Base-by-base conservation (phyloP, 1,284 basidiomycete species). In the Naganishia cerealis region DNA sequence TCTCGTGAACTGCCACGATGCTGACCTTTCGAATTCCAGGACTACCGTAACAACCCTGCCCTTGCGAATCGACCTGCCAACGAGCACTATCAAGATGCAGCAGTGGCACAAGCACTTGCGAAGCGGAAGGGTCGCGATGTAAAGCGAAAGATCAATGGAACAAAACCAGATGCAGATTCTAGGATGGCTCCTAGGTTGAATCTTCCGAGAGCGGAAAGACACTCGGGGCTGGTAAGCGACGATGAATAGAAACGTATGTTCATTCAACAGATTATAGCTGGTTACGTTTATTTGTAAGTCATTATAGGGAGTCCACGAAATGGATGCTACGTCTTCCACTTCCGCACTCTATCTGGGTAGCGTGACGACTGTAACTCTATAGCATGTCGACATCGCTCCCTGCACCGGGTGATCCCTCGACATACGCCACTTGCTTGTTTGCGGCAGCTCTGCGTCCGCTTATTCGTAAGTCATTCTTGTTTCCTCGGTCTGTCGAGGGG, bases 301-400 rank as follows among this genome's bases (percentile, higher is more conserved):
- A 21, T 50, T 15, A 24, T 50, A 33, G 2, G 29, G 6, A 33
- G 29, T 33, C 29, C 29, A 33, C 29, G 29, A 33, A 33, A 33
- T 33, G 6, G 29, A 33, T 33, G 29, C 29, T 50, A 8, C 9
- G 21, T 21, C 1, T 24, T 24, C 8, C 21, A 46, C 24, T 8
- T 50, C n/a, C 21, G 8, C 46, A 13, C n/a, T 50, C 8, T 24
- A 7, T 50, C 24, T 15, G n/a, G 13, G 10, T 24, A 50, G 8
- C 24, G n/a, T 7, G 1, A 2, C 46, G n/a, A 8, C 21, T 8
- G 8, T 9, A 18, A 21, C 5, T 24, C 21, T 21, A 24, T 6
- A 9, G 61, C 61, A 63, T 63, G 13, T 53, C 50, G 12, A 54
- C 50, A 63, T 63, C 59, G 42, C 59, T 63, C 48, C 24, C 50